Evolutionary conservation across 768 basidiomycete species (phyloP).

Genomic region (Hygrophorus russula): DNA sequence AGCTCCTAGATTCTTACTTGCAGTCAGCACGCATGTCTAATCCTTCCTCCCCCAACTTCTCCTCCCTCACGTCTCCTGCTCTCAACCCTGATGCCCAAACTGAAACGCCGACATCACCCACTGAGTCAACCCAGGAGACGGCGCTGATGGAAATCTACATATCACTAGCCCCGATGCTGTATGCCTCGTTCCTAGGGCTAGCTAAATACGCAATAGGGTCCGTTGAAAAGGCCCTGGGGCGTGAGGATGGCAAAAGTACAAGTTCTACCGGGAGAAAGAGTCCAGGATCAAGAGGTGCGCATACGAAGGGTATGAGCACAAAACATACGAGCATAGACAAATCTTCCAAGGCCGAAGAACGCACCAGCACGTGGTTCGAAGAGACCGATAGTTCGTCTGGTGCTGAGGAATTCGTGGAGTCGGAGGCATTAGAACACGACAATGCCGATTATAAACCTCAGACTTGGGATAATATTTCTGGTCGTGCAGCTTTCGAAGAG

Average conservation of each 20-base stretch:
- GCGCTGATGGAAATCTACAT: constrained; percentile 26
- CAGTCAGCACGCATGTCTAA: constrained; percentile 31
- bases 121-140: constrained; percentile 8
- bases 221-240: constrained; percentile 35
- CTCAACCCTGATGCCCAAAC: background rate
- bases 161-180: constrained; percentile 45
- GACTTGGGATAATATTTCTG: no score
- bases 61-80: background rate
- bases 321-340: background rate
- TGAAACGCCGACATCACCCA: constrained; percentile 15
- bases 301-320: no score
- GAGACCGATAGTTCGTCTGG: background rate
- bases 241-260: background rate
- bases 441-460: background rate
- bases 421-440: background rate
- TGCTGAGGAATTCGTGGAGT: background rate
- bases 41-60: background rate
- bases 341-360: background rate
- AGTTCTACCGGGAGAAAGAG: no score
- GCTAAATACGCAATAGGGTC: constrained; percentile 45
- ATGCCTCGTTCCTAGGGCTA: constrained; percentile 49
- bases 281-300: no score
- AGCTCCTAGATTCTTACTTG: constrained; percentile 77
- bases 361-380: constrained; percentile 4
- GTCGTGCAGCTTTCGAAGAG: no score